Conservation (phyloP, 75 land plant genomes). For the Sequoiadendron giganteum region DNA sequence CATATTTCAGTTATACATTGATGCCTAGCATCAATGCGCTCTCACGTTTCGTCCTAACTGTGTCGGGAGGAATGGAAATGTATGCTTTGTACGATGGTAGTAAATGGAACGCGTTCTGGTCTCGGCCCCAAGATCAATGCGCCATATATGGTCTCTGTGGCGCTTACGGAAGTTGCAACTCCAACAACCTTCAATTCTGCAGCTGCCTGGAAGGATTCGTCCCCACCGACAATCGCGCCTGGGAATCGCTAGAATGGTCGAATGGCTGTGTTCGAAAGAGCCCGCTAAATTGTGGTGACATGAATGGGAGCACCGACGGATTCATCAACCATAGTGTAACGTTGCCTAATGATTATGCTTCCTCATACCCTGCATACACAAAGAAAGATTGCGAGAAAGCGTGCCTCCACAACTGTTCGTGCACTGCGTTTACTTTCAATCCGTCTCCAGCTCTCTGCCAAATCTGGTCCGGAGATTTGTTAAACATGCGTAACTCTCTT, state of each 20-base stretch:
- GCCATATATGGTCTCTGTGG: slow-evolving; percentile 25
- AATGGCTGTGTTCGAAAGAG: slow-evolving; percentile 37
- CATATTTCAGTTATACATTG: neutral
- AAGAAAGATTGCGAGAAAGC: slow-evolving; percentile 23
- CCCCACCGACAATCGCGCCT: slow-evolving; percentile 13
- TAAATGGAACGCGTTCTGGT: neutral
- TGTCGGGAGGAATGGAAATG: neutral
- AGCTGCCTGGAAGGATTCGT: slow-evolving; percentile 33
- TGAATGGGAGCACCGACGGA: slow-evolving; percentile 14
- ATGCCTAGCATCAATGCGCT: no score
- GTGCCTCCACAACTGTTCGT: slow-evolving; percentile 50
- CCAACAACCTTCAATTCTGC: neutral
- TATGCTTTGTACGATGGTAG: neutral
- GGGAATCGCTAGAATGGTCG: slow-evolving; percentile 30
- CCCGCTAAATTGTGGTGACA: slow-evolving; percentile 20
- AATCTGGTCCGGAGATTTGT: slow-evolving; percentile 42
- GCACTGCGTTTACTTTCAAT: slow-evolving; percentile 40
- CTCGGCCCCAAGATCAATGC: neutral
- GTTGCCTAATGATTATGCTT: neutral
- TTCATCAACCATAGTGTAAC: slow-evolving; percentile 7
- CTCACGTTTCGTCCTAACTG: neutral
- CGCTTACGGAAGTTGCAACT: slow-evolving; percentile 13
- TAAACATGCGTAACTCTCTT: slow-evolving; percentile 19
- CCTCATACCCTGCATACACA: neutral
- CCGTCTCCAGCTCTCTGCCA: slow-evolving; percentile 7